Evolutionary conservation across 2,329 filamentous ascomycete species (phyloP), one percentile per base, ranked within the genome.

Genomic region (Neonectria ditissima): DNA sequence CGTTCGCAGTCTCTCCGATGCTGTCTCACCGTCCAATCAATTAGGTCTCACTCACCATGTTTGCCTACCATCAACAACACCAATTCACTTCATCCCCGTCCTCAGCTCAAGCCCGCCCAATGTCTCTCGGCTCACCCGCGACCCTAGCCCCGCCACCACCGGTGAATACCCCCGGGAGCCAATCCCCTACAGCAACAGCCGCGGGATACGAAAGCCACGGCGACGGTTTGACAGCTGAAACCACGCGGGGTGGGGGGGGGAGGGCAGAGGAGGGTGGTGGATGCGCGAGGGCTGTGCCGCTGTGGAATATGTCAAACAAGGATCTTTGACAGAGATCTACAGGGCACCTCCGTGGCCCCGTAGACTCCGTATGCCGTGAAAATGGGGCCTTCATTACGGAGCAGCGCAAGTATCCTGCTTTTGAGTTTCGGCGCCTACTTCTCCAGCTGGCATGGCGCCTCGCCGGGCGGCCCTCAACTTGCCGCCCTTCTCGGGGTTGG

Each of bases 381-480:
- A 56, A 56, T 22, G 54, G 55, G 47, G 41, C 45, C 47, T 37
- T 56, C 45, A n/a, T 55, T 44, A 55, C 37, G 41, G 52, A 32
- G 53, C 44, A 48, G 45, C 28, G 24, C 32, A 14, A 14, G 44
- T n/a, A 43, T 9, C 30, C 7, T 28, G 20, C 32, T 54, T 62
- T 57, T 62, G 48, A 57, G 53, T 62, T 62, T 62, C 59, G 53
- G 47, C 22, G 39, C 26, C 44, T n/a, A 18, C 34, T 55, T 51
- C 53, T 57, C 18, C 47, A 61, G 30, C 53, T 52, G 48, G 53
- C 39, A 45, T 53, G 59, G 52, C 59, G 59, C 53, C 45, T 56
- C 37, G 10, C 47, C 37, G 41, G 53, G 39, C 48, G 37, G 59
- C 44, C 20, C 59, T 57, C 59, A 62, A 53, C 47, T 43, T 43